Evolutionary conservation across 495 filamentous ascomycete species (phyloP), one percentile per base, ranked within the genome.

Genomic region (Talaromyces liani): DNA sequence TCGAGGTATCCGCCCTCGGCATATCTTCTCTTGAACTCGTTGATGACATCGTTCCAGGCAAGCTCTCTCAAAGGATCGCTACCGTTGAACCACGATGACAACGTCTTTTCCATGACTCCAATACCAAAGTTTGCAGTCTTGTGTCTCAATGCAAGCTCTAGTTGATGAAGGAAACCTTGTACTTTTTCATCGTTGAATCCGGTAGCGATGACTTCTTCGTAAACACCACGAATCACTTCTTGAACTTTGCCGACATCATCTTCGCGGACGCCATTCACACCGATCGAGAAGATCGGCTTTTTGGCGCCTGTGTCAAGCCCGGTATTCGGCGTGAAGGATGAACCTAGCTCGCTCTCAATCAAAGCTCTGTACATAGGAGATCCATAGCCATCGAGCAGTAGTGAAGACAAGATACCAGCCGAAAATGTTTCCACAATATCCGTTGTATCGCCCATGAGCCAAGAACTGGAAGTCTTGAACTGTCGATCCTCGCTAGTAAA

Each of bases 121-220:
- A 98, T 90, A 24, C 94, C 94, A 69, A 98, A 98, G 66, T 89
- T 89, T 36, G 94, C 89, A 1, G 91, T 96, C 75, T 97, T 97
- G 75, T 98, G 93, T 70, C 96, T 95, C 25, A 98, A 77, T 9
- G 85, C 80, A 36, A 98, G 80, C 69, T 98, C 94, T 9, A 98
- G 80, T 73, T 96, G 92, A 72, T 98, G 94, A 45, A 98, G 82
- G 68, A 94, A 88, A 18, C 94, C 94, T 63, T 95, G 91, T 41
- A 98, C 88, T 73, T 98, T 98, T 65, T 86, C 84, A 65, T 86
- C 81, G 45, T 92, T 91, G 70, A 98, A 97, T 2, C 94, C 92
- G 47, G 86, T 88, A 7, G 83, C 71, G 33, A 87, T 79, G 16
- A 85, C 79, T 12, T 88, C 84, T 41, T 77, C 76, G 63, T 96